phyloP scores from a whole-genome alignment of 345 rosid genomes.

The Bruguiera gymnorhiza region DNA sequence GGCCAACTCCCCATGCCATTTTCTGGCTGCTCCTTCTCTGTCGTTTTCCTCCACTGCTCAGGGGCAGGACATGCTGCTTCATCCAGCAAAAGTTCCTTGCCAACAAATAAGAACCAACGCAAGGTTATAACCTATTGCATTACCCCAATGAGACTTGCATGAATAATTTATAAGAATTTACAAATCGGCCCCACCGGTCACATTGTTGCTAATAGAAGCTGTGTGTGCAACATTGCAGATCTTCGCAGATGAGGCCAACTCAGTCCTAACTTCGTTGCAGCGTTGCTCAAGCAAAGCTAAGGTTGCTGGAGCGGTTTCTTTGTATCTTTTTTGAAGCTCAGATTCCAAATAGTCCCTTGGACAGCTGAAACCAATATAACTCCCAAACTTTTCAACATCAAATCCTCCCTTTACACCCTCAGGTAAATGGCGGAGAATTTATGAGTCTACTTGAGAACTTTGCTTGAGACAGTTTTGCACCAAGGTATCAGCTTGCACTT shows the following conservation, averaged over 20 bases:
- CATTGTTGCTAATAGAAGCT: slow-evolving; percentile 80
- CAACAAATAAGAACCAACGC: slow-evolving; percentile 18
- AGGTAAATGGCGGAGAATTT: slow-evolving; percentile 59
- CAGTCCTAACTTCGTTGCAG: slow-evolving; percentile 61
- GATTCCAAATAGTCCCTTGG: slow-evolving; percentile 78
- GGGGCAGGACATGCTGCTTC: slow-evolving; percentile 99
- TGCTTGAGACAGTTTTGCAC: slow-evolving; percentile 68
- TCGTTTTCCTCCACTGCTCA: slow-evolving; percentile 95
- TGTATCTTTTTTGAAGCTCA: slow-evolving; percentile 90
- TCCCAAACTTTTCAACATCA: slow-evolving; percentile 79
- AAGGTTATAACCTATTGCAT: slow-evolving; percentile 10
- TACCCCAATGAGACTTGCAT: neutral
- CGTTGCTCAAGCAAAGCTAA: slow-evolving; percentile 94
- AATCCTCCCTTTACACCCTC: slow-evolving; percentile 85
- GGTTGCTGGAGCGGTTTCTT: slow-evolving; percentile 89
- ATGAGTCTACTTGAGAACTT: slow-evolving; percentile 73
- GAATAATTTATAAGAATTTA: neutral
- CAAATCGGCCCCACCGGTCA: slow-evolving; percentile 1
- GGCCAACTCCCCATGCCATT: slow-evolving; percentile 97
- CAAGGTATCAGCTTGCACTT: slow-evolving; percentile 91
- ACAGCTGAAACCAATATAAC: slow-evolving; percentile 71
- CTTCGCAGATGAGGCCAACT: slow-evolving; percentile 63
- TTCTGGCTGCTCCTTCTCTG: slow-evolving; percentile 72
- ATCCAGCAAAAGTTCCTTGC: slow-evolving; percentile 80
- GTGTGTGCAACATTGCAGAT: slow-evolving; percentile 70